Evolutionary conservation across 2,329 filamentous ascomycete species (phyloP).

Genomic region (Colletotrichum tropicicola): DNA sequence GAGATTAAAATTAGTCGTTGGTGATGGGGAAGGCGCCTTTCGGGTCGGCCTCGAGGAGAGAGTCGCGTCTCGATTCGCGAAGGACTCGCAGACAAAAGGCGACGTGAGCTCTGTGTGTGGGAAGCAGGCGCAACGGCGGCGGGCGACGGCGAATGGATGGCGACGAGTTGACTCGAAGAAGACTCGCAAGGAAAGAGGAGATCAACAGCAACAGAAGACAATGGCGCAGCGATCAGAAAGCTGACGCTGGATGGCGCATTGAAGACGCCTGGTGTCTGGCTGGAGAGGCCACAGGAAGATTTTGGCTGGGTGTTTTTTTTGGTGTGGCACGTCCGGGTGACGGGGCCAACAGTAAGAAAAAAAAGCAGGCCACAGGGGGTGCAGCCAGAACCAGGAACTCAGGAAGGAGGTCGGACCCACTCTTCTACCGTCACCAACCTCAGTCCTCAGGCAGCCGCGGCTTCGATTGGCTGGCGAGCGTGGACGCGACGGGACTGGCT

Average conservation of each 20-base stretch:
- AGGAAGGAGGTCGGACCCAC: not conserved
- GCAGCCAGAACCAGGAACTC: not conserved
- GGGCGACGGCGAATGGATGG: slow-evolving; percentile 6
- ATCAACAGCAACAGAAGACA: slow-evolving; percentile 2
- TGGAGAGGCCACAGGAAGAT: slow-evolving; percentile 18
- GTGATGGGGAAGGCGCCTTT: slow-evolving; percentile 8
- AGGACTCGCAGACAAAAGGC: slow-evolving; percentile 21
- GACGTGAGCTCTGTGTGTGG: not conserved
- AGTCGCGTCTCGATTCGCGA: slow-evolving; percentile 28
- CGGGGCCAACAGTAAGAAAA: slow-evolving; percentile 16
- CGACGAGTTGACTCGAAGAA: not conserved
- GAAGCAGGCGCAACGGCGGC: slow-evolving; percentile 13
- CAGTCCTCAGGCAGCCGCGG: slow-evolving; percentile 15
- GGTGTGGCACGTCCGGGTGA: slow-evolving; percentile 26
- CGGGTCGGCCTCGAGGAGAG: slow-evolving; percentile 16
- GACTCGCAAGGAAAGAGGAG: not conserved
- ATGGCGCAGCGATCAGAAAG: slow-evolving; percentile 27
- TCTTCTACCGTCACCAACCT: slow-evolving; percentile 14
- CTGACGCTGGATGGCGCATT: slow-evolving; percentile 28
- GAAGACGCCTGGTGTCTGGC: slow-evolving; percentile 22
- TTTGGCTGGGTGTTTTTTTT: slow-evolving; percentile 28
- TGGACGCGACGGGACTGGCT: slow-evolving; percentile 5
- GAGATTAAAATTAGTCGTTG: slow-evolving; percentile 16
- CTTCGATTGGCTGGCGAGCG: not conserved
- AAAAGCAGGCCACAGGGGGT: slow-evolving; percentile 20